Evolutionary conservation across 495 filamentous ascomycete genomes (phyloP), one percentile per base, ranked within the genome.

Genomic region (Aspergillus bridgeri): DNA sequence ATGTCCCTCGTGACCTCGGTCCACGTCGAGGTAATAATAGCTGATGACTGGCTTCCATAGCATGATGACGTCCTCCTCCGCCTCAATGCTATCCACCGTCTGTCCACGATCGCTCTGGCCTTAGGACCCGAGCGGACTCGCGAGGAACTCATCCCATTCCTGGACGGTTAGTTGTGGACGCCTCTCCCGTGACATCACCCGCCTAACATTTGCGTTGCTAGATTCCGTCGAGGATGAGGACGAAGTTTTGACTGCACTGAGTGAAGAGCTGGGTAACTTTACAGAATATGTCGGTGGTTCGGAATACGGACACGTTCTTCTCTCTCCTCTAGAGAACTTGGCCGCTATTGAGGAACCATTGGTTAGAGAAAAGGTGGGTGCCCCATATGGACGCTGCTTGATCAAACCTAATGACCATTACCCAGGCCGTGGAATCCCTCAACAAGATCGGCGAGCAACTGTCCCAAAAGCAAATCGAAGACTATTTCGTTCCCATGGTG

Each of bases 191-290:
- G 42, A 27, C 29, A 42, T 24, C n/a, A 54, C 49, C 50, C 60
- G 48, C 56, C 69, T 74, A 68, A 75, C 69, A 56, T 13, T 29
- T 49, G 60, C 54, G 58, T 55, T 67, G 44, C 58, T 73, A 98
- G 94, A 98, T 75, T 96, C 92, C 43, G 92, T 98, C 56, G 94
- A 98, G 77, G 94, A 98, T 61, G 94, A 98, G 73, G 94, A 98
- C 69, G 94, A 98, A 68, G 95, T 98, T 54, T 84, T 98, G 67
- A 96, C 95, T 42, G 94, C 95, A 46, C 78, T 98, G 52, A 96
- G 95, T 70, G 93, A 96, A 66, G 94, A 98, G 75, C 85, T 98
- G 54, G 94, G 94, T 53, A 86, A 81, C 67, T 98, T 98, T 69
- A 92, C 96, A 72, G 94, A 98, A 74, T 97, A 96, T 70, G 95